phyloP scores from a whole-genome alignment of 1,139 yeast genomes.

The Saccharomycopsis hybrid region DNA sequence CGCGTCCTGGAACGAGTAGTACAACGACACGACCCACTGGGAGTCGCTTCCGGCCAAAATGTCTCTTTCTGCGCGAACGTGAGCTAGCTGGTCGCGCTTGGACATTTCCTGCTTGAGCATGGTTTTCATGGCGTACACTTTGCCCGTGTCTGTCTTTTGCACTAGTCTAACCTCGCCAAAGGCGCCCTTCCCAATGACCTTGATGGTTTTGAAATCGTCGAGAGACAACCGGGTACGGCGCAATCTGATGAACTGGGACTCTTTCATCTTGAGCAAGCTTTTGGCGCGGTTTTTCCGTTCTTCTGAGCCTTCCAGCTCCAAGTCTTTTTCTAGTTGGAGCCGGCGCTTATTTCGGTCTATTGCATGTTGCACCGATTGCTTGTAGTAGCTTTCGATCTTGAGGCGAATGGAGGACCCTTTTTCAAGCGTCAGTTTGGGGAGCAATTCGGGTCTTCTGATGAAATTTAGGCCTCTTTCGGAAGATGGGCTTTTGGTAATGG shows the following conservation, averaged over 20 bases:
- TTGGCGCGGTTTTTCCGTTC: conserved; percentile 71
- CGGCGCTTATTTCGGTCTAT: conserved; percentile 78
- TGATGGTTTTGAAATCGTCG: conserved; percentile 72
- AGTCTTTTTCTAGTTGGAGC: conserved; percentile 61
- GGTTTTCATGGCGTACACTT: conserved; percentile 81
- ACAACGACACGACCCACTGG: conserved; percentile 80
- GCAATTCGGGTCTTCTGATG: conserved; percentile 78
- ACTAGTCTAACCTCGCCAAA: conserved; percentile 80
- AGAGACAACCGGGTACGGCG: conserved; percentile 68
- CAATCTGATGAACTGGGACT: conserved; percentile 67
- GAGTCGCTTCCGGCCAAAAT: conserved; percentile 80
- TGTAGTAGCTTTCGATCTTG: conserved; percentile 66
- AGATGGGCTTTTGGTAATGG: neutral
- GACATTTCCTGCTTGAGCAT: conserved; percentile 75
- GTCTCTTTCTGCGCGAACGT: conserved; percentile 81
- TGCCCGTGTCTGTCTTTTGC: conserved; percentile 78
- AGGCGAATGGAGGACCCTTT: conserved; percentile 68
- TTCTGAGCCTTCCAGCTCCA: conserved; percentile 63
- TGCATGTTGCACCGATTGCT: conserved; percentile 72
- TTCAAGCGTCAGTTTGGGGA: conserved; percentile 62
- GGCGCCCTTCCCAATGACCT: conserved; percentile 83
- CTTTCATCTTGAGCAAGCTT: conserved; percentile 65
- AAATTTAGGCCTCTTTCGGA: conserved; percentile 51
- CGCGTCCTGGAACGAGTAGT: conserved; percentile 75
- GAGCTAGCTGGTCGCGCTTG: conserved; percentile 76